Evolutionary conservation across 2,329 filamentous ascomycete genomes (phyloP).

Genomic region (Microcera coccophila): DNA sequence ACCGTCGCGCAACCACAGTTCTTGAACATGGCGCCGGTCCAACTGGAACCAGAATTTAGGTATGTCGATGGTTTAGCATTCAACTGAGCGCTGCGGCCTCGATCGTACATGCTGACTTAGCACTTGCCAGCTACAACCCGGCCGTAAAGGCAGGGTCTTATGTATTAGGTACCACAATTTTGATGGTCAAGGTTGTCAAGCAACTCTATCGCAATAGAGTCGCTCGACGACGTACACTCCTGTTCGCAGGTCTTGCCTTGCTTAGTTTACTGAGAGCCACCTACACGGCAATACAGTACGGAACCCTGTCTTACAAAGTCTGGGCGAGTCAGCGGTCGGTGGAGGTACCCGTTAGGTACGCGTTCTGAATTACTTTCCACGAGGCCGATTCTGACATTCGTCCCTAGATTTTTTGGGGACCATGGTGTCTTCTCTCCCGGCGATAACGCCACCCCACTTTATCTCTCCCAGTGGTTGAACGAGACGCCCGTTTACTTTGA

Average conservation of each 20-base stretch:
- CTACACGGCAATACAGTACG: conserved; percentile 42
- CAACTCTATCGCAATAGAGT: conserved; percentile 27
- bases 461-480: conserved; percentile 50
- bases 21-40: conserved; percentile 25
- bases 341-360: conserved; percentile 35
- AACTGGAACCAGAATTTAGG: conserved; percentile 20
- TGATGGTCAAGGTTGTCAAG: conserved; percentile 18
- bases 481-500: conserved; percentile 51
- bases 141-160: conserved; percentile 20
- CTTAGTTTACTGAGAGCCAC: conserved; percentile 42
- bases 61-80: conserved; percentile 1
- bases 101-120: no score
- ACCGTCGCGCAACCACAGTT: conserved; percentile 1
- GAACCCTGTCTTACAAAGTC: conserved; percentile 44
- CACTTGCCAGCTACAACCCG: conserved; percentile 12
- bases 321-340: conserved; percentile 45
- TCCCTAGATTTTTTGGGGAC: conserved; percentile 21
- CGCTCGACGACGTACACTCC: conserved; percentile 24
- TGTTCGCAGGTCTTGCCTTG: conserved; percentile 43
- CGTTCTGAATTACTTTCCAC: neutral
- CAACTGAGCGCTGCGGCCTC: neutral
- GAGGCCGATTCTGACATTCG: neutral
- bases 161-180: conserved; percentile 11
- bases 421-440: conserved; percentile 36
- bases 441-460: conserved; percentile 27